Conservation (phyloP, 768 basidiomycete species). For the Kwoniella bestiolae region DNA sequence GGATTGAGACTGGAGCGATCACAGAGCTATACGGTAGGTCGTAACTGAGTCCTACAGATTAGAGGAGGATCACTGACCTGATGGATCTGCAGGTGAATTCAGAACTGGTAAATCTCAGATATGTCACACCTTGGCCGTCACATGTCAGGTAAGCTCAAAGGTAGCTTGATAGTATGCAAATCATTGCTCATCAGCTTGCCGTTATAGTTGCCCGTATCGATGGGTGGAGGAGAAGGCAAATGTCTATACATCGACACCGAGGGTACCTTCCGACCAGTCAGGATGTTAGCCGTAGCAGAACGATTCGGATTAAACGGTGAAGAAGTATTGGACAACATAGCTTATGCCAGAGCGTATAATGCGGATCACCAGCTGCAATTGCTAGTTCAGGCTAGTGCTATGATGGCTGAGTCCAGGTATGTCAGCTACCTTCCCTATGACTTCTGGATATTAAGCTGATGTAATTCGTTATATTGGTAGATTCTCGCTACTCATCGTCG, state of each 20-base stretch:
- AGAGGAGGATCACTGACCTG: background rate
- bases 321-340: constrained; percentile 96
- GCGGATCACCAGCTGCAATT: constrained; percentile 94
- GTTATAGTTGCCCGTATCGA: constrained; percentile 76
- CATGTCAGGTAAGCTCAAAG: constrained; percentile 70
- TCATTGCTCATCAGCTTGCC: constrained; percentile 14
- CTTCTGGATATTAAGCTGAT: constrained; percentile 5
- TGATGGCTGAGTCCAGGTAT: constrained; percentile 98
- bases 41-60: constrained; percentile 4
- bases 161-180: background rate
- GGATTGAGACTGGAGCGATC: constrained; percentile 97
- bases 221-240: constrained; percentile 99
- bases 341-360: constrained; percentile 97
- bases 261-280: constrained; percentile 96
- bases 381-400: constrained; percentile 88
- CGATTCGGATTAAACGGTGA: constrained; percentile 96
- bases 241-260: constrained; percentile 99
- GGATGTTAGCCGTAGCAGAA: constrained; percentile 91
- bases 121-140: constrained; percentile 96
- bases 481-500: constrained; percentile 93
- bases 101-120: constrained; percentile 97
- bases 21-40: constrained; percentile 82
- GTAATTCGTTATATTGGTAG: constrained; percentile 59
- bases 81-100: constrained; percentile 71
- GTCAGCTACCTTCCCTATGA: constrained; percentile 1